phyloP scores from a whole-genome alignment of 192 early-diverging fungal genomes.

The Rhizophagus prolifer region DNA sequence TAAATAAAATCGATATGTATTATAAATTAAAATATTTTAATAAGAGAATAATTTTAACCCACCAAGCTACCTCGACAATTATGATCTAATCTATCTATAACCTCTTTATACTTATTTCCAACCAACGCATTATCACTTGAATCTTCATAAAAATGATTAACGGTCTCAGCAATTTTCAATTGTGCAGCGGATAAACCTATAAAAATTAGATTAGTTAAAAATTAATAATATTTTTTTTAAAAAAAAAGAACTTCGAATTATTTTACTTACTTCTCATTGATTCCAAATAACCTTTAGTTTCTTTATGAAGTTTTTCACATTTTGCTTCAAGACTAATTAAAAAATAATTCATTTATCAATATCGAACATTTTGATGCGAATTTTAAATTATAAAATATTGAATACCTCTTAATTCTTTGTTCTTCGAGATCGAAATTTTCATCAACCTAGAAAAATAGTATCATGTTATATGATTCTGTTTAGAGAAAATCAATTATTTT shows the following conservation, averaged over 20 bases:
- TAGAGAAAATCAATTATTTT: not conserved
- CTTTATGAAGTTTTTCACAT: constrained; percentile 79
- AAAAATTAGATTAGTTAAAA: not conserved
- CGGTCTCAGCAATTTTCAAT: constrained; percentile 78
- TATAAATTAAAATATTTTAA: too few relatives aligned
- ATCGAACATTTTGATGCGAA: not conserved
- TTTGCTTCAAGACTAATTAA: constrained; percentile 71
- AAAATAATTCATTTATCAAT: not conserved
- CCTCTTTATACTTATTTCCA: constrained; percentile 82
- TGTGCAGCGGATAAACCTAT: constrained; percentile 84
- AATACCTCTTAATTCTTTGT: constrained; percentile 64
- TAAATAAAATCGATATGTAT: too few relatives aligned
- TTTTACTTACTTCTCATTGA: constrained; percentile 64
- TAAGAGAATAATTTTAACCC: constrained; percentile 31
- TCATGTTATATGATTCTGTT: not conserved
- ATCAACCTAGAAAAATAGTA: constrained; percentile 48
- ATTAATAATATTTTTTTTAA: not conserved
- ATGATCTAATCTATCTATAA: constrained; percentile 78
- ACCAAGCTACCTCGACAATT: constrained; percentile 79
- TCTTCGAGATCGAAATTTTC: constrained; percentile 84
- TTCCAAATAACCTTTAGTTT: constrained; percentile 91
- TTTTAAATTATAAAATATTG: not conserved
- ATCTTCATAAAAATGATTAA: constrained; percentile 90
- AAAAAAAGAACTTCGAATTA: too few relatives aligned
- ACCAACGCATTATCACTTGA: constrained; percentile 69